Conservation (phyloP, 2,329 filamentous ascomycete species). For the Aphanoascus verrucosus region DNA sequence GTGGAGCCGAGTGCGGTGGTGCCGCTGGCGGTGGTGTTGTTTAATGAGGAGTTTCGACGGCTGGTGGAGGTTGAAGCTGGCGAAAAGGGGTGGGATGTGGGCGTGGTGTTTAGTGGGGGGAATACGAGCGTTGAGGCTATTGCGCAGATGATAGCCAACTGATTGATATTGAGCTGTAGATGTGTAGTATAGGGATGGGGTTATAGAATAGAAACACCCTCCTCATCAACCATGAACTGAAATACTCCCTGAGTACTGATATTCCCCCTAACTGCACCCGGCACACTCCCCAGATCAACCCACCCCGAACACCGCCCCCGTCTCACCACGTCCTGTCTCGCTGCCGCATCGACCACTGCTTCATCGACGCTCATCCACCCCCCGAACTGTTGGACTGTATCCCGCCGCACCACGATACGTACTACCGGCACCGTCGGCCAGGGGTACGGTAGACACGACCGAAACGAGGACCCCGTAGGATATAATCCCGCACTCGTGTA, state of each 20-base stretch:
- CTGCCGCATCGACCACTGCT: conserved; percentile 26
- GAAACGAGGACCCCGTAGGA: conserved; percentile 22
- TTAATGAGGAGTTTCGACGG: conserved; percentile 68
- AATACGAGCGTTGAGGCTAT: conserved; percentile 56
- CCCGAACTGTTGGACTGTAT: conserved; percentile 29
- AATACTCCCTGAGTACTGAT: conserved; percentile 7
- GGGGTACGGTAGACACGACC: conserved; percentile 28
- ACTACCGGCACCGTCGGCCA: conserved; percentile 33
- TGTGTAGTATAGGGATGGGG: neutral
- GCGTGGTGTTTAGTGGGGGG: conserved; percentile 52
- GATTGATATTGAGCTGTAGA: too few relatives aligned
- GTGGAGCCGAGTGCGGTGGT: conserved; percentile 83
- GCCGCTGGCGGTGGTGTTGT: conserved; percentile 70
- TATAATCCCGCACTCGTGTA: conserved; percentile 25
- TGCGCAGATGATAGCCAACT: conserved; percentile 43
- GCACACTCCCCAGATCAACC: conserved; percentile 25
- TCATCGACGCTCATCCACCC: conserved; percentile 25
- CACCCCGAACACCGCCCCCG: conserved; percentile 29
- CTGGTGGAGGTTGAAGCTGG: conserved; percentile 57
- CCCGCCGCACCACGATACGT: conserved; percentile 29
- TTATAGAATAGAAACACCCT: conserved; percentile 9
- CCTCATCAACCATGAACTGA: conserved; percentile 9
- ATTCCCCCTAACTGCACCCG: neutral
- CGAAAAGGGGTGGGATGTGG: conserved; percentile 61
- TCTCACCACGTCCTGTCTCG: conserved; percentile 28